phyloP scores from a whole-genome alignment of 148 eudicot species.

The Arctostaphylos glauca region DNA sequence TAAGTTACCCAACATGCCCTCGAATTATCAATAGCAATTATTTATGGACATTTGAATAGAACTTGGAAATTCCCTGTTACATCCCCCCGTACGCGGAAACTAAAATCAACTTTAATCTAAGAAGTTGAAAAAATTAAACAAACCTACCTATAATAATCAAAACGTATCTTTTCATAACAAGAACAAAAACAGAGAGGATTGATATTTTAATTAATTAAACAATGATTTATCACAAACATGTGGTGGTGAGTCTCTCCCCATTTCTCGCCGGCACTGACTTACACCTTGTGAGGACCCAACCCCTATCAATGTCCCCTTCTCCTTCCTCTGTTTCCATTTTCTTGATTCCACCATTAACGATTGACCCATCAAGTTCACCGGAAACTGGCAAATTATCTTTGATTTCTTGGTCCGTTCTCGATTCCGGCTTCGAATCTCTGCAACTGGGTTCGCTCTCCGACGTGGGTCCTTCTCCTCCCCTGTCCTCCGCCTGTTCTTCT shows the following conservation, averaged over 20 bases:
- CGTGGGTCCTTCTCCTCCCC: conserved; percentile 15
- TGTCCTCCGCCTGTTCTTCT: conserved; percentile 19
- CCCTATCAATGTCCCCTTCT: conserved; percentile 11
- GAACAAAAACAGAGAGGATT: background rate
- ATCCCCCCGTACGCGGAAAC: background rate
- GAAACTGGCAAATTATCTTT: conserved; percentile 15
- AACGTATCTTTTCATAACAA: background rate
- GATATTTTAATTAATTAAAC: background rate
- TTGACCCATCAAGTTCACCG: conserved; percentile 14
- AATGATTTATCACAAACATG: conserved; percentile 7
- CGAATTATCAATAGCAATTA: too few species aligned
- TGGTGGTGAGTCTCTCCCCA: conserved; percentile 31
- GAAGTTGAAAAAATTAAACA: background rate
- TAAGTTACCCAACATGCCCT: too few species aligned
- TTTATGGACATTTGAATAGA: too few species aligned
- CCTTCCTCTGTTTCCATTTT: background rate
- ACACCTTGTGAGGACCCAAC: conserved; percentile 49
- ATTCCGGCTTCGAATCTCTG: conserved; percentile 24
- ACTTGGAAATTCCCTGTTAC: background rate
- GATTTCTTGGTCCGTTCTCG: conserved; percentile 16
- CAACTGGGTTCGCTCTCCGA: conserved; percentile 11
- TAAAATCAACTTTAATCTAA: background rate
- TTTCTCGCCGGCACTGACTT: conserved; percentile 76
- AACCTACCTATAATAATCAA: background rate
- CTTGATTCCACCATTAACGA: conserved; percentile 4